Conservation (phyloP, 2,329 filamentous ascomycete species). For the Diaporthe capsici region DNA sequence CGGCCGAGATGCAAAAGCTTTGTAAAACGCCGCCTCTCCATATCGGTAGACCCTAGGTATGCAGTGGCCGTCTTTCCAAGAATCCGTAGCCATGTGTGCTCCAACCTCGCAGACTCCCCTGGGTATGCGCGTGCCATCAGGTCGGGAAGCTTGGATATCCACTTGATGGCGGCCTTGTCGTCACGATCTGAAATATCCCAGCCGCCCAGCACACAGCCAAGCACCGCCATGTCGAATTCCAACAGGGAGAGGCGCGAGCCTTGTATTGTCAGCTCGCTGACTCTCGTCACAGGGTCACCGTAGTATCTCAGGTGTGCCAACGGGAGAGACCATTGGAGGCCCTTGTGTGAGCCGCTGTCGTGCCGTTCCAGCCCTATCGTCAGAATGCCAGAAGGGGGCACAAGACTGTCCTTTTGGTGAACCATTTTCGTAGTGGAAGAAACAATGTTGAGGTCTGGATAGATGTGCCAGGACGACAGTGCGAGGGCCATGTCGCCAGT, state of each 20-base stretch:
- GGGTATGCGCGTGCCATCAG: not conserved
- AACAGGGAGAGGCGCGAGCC: not conserved
- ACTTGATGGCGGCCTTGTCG: not conserved
- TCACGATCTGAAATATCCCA: not conserved
- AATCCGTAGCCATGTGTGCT: not conserved
- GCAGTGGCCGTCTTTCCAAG: not conserved
- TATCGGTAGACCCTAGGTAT: not conserved
- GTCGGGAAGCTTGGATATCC: not conserved
- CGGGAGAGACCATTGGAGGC: not conserved
- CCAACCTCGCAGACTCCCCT: not conserved
- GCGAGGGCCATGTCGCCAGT: slow-evolving; percentile 24
- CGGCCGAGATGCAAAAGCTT: not conserved
- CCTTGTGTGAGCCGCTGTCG: not conserved
- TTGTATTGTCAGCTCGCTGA: not conserved
- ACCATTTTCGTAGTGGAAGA: not conserved
- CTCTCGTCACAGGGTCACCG: not conserved
- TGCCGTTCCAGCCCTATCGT: not conserved
- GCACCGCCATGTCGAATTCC: not conserved
- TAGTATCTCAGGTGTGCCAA: not conserved
- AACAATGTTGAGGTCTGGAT: slow-evolving; percentile 30
- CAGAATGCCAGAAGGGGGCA: not conserved
- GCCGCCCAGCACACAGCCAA: not conserved
- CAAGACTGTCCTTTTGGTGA: not conserved
- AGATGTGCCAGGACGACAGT: slow-evolving; percentile 37
- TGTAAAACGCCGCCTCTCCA: not conserved